Base-by-base conservation (phyloP, 2,329 filamentous ascomycete genomes). In the Aspergillus uvarum region DNA sequence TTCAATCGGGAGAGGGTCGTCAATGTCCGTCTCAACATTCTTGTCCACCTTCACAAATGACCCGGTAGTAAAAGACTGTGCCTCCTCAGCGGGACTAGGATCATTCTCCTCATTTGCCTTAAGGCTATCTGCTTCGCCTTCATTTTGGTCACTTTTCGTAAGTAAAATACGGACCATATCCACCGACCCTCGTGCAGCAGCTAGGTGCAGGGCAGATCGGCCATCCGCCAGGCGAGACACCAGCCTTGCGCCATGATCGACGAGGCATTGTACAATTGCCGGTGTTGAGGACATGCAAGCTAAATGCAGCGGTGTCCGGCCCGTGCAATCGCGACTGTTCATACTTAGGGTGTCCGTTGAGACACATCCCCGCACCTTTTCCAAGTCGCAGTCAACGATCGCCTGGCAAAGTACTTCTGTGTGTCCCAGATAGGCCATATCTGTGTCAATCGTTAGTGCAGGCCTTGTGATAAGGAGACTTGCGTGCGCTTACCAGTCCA, bases 351-450 rank as follows among this genome's bases (percentile, higher is more conserved):
- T 87, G 59, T 91, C 87, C 67, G 89, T 85, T 24, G 86, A 80
- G 11, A 84, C 76, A 88, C 90, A 96, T 65, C 87, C 85, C 66
- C 85, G 75, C 3, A 96, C 89, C 63, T 86, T 83, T 42, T 90
- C 87, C 3, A 89, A 66, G 72, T 96, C 88, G 1, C 83, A 80
- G 66, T 92, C 87, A 4, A 93, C 86, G 59, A 96, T 96, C 0
- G 90, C 91, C 69, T 92, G 89, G 68, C 90, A 96, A 2, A 96
- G 81, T 16, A 84, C 81, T 42, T 86, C 87, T 1, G 90, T 93
- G 65, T 92, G 90, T 11, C 91, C 90, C 38, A 96, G 83, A 65
- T 96, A 96, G 0, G 91, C 91, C 91, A 96, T 95, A 65, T 93
- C 90, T 75, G n/a, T 52, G 3, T 21, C 5, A 4, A 32, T n/a